These are phyloP conservation scores for Sesbania bispinosa DNA, from an alignment of 306 rosid genomes.

Conservation along the genomic window DNA sequence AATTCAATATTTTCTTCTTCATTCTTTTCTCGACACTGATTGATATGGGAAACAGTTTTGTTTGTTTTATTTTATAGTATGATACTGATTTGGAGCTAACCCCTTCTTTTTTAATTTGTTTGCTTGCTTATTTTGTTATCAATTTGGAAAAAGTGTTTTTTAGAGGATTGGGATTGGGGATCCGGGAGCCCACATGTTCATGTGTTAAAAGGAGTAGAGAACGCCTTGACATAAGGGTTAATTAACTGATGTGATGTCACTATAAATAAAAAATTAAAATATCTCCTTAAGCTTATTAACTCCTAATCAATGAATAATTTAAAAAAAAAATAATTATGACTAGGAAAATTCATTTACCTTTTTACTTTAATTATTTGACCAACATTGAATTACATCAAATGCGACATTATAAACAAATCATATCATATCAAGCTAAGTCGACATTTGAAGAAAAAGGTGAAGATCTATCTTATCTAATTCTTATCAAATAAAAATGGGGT, in stretches of 20 bases:
- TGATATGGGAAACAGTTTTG: constrained; percentile 21
- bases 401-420: not conserved
- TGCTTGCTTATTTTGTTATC: not conserved
- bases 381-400: not conserved
- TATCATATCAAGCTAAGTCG: not conserved
- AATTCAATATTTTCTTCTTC: constrained; percentile 24
- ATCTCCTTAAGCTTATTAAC: too few species aligned
- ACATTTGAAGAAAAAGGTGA: too few species aligned
- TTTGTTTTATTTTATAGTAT: constrained; percentile 9
- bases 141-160: constrained; percentile 1
- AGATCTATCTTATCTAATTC: too few species aligned
- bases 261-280: too few species aligned
- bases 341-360: not conserved
- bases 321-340: not conserved
- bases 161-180: constrained; percentile 30
- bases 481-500: not conserved
- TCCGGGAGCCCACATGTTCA: constrained; percentile 36
- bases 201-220: constrained; percentile 34
- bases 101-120: not conserved
- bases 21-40: constrained; percentile 5
- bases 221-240: constrained; percentile 43
- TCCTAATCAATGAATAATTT: not conserved
- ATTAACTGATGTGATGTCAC: constrained; percentile 30
- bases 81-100: constrained; percentile 23
- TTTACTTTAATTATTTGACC: constrained; percentile 1